Base-by-base conservation (phyloP, 1,139 yeast genomes). In the Blastobotrys arbuscula region DNA sequence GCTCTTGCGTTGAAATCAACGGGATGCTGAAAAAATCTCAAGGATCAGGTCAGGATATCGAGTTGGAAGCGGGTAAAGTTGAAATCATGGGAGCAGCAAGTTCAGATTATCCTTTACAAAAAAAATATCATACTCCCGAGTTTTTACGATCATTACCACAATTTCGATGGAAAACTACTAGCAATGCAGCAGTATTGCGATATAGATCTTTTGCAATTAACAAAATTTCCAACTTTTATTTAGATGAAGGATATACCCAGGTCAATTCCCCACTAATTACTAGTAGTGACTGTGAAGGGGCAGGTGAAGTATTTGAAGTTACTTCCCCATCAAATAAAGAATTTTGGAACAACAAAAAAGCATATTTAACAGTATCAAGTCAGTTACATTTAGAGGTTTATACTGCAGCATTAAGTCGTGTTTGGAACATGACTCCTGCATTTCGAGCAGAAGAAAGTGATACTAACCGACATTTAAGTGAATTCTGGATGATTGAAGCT, bases 401-500 rank as follows among this genome's bases (percentile, higher is more conserved):
- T 46, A 78, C 94, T 6, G 76, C 81, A 47, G 84, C 96, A 0
- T 65, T 90, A 36, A 77, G 81, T 43, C 71, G 95, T 39, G 97
- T 86, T 0, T 94, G 96, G 95, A 81, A 95, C 0, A 64, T 92
- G 42, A 75, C 90, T 0, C 98, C 98, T 1, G 88, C 96, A 52
- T 94, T 94, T 63, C 72, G 99, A 53, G 98, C 98, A 0, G 99
- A 94, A 62, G 78, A 78, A 45, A 85, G 96, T 47, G 89, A 88
- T 59, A 94, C 99, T 0, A 86, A 82, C 58, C 75, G 98, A 44
- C 99, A 94, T 64, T 69, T 94, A 54, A 79, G 94, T 53, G 99
- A 94, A 65, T 94, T 94, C 66, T 92, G 97, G 97, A 90, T 94
- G 97, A 69, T 92, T 2, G 99, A 94, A 66, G 95, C 90, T 0